Evolutionary conservation across 192 early-diverging fungal genomes (phyloP).

Genomic region (Pilobolus umbonatus): DNA sequence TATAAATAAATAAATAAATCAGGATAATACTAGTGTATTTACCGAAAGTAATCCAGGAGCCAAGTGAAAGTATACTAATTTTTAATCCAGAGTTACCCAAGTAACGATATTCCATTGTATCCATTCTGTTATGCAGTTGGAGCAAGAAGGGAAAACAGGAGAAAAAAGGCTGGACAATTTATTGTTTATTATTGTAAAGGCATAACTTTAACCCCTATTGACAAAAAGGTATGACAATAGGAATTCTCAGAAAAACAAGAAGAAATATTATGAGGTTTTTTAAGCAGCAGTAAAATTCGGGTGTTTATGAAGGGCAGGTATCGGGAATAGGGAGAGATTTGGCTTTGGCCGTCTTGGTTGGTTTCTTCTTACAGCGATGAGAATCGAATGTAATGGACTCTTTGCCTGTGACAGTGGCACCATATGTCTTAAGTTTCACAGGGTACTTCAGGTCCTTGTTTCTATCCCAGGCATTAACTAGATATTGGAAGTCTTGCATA

Average conservation of each 20-base stretch:
- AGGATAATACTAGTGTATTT: constrained; percentile 7
- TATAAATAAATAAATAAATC: background rate
- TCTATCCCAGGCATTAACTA: constrained; percentile 19
- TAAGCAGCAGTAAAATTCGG: too few species aligned
- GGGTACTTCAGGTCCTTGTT: constrained; percentile 26
- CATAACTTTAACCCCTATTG: background rate
- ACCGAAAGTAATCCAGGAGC: constrained; percentile 74
- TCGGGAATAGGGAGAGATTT: constrained; percentile 5
- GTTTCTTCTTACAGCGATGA: constrained; percentile 7
- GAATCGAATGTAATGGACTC: constrained; percentile 23
- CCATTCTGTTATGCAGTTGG: background rate
- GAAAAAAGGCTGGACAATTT: background rate
- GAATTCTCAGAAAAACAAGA: background rate
- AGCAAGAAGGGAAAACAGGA: constrained; percentile 1
- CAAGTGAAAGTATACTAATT: constrained; percentile 66
- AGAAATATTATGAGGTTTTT: background rate
- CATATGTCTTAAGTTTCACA: constrained; percentile 17
- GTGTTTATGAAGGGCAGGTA: constrained; percentile 1
- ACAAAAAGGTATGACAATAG: background rate
- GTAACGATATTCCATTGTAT: constrained; percentile 75
- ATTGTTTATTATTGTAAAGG: background rate
- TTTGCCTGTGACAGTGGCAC: constrained; percentile 26
- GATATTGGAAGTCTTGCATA: constrained; percentile 23
- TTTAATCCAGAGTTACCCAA: constrained; percentile 75
- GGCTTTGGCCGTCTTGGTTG: background rate